phyloP scores from a whole-genome alignment of 106 monocot species.

The Apostasia ramifera region DNA sequence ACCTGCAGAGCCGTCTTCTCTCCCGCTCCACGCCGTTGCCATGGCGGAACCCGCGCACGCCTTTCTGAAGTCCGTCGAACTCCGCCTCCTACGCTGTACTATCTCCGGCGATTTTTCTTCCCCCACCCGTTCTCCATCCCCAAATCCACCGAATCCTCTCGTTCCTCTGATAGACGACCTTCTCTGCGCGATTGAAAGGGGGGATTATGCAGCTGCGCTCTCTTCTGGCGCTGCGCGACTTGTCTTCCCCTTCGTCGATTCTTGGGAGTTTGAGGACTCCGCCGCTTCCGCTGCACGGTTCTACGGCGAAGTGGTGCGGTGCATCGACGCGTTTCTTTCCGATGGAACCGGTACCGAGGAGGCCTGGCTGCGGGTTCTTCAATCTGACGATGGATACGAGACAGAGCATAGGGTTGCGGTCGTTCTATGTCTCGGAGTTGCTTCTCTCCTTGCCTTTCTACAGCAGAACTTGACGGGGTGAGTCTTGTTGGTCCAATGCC shows the following conservation, averaged over 20 bases:
- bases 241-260: conserved; percentile 35
- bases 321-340: conserved; percentile 41
- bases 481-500: conserved; percentile 4
- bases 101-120: conserved; percentile 12
- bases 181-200: conserved; percentile 58
- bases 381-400: conserved; percentile 7
- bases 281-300: conserved; percentile 43
- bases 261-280: conserved; percentile 47
- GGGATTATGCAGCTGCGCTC: conserved; percentile 55
- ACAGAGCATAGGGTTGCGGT: conserved; percentile 33
- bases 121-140: conserved; percentile 7
- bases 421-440: conserved; percentile 65
- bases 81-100: conserved; percentile 91
- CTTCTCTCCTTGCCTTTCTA: conserved; percentile 66
- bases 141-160: conserved; percentile 8
- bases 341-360: conserved; percentile 10
- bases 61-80: conserved; percentile 52
- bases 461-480: conserved; percentile 91
- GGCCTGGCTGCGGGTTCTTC: conserved; percentile 39
- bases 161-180: conserved; percentile 24
- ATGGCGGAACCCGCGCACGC: conserved; percentile 14
- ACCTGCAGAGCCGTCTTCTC: neutral
- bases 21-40: neutral
- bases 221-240: conserved; percentile 25
- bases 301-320: conserved; percentile 40